Conservation (phyloP, 805 yeast genomes). For the Cyberlindnera petersonii region DNA sequence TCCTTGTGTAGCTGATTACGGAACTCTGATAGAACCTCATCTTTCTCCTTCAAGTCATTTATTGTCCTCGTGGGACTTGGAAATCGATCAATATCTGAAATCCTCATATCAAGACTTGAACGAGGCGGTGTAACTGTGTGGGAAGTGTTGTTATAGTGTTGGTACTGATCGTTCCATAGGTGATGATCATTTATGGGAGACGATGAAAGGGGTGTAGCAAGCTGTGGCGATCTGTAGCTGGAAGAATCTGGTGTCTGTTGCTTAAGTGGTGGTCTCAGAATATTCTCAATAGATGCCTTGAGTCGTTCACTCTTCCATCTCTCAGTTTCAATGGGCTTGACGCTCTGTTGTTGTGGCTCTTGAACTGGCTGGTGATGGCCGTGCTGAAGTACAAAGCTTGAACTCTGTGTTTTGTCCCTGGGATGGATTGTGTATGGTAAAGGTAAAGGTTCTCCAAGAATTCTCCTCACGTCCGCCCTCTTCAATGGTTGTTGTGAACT, state of each 20-base stretch:
- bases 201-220: neutral
- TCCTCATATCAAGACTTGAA: too few relatives aligned
- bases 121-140: too few relatives aligned
- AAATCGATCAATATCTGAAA: neutral
- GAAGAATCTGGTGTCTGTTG: neutral
- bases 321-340: neutral
- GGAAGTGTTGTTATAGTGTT: neutral
- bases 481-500: neutral
- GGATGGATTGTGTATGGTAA: constrained; percentile 2
- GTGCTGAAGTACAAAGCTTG: too few relatives aligned
- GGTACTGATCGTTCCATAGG: neutral
- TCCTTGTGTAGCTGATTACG: neutral
- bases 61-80: constrained; percentile 2
- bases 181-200: neutral
- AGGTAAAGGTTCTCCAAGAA: constrained; percentile 5
- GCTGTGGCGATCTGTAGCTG: neutral
- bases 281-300: constrained; percentile 3
- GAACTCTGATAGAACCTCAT: constrained; percentile 5
- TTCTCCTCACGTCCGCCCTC: constrained; percentile 2
- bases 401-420: too few relatives aligned
- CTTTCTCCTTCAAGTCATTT: constrained; percentile 1
- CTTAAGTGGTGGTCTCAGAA: constrained; percentile 1
- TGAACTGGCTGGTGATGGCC: too few relatives aligned
- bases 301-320: constrained; percentile 4
- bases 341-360: too few relatives aligned